phyloP scores from a whole-genome alignment of 2,329 filamentous ascomycete species.

The Fusarium piperis region DNA sequence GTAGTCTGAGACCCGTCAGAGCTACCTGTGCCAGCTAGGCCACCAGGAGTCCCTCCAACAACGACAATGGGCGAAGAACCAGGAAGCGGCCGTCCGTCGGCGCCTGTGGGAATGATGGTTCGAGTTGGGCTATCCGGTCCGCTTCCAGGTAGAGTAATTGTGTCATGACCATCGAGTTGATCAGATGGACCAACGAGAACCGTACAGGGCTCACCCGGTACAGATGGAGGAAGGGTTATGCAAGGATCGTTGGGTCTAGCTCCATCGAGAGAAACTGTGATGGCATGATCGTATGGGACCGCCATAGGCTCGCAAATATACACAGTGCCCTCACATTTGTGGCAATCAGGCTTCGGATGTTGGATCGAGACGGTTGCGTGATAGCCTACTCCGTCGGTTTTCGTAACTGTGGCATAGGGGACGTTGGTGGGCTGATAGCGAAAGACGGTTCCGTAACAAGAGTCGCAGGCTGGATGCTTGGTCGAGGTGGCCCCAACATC shows the following conservation, averaged over 20 bases:
- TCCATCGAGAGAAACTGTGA: neutral
- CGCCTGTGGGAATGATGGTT: neutral
- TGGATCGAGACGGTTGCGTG: conserved; percentile 35
- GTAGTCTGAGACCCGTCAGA: neutral
- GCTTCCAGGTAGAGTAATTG: neutral
- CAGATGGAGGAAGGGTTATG: neutral
- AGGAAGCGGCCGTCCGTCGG: neutral
- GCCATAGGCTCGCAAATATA: conserved; percentile 38
- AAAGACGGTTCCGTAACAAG: conserved; percentile 39
- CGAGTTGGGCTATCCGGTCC: neutral
- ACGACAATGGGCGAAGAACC: neutral
- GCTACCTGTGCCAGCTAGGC: neutral
- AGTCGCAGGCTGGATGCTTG: conserved; percentile 31
- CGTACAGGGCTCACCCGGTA: neutral
- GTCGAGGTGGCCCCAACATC: conserved; percentile 31
- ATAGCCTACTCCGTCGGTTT: conserved; percentile 8
- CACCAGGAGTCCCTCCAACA: neutral
- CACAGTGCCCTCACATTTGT: conserved; percentile 37
- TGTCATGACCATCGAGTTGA: neutral
- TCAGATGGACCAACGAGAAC: neutral
- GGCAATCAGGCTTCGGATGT: conserved; percentile 28
- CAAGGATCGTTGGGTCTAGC: neutral
- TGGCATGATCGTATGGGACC: neutral
- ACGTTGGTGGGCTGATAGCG: conserved; percentile 39
- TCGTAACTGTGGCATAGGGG: conserved; percentile 37